Percentiles rank a stretch among this genome's conserved stretches.
Conservation (phyloP, 129 eudicot genomes). For the Smallanthus sonchifolius region DNA sequence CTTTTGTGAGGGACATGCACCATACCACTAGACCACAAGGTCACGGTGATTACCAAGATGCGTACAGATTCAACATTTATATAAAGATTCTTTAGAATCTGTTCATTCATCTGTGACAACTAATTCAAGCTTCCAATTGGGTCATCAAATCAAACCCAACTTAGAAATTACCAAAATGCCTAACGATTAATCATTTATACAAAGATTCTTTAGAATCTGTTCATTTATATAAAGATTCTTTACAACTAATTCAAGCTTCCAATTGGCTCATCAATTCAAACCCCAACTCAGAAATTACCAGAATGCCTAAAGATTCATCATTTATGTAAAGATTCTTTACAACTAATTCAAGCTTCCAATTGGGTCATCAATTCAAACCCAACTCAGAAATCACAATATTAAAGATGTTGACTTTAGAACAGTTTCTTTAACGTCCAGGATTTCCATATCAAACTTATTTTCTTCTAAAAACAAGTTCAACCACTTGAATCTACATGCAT, state of each 20-base stretch:
- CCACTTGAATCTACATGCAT: not conserved
- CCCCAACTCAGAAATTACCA: not conserved
- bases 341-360: not conserved
- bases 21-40: no score
- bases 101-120: not conserved
- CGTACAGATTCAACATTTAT: not conserved
- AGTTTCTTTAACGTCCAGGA: not conserved
- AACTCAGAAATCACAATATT: not conserved
- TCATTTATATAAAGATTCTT: not conserved
- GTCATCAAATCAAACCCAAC: not conserved
- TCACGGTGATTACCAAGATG: no score
- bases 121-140: conserved; percentile 4
- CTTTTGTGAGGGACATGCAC: no score
- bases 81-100: not conserved
- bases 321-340: not conserved
- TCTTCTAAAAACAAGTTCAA: not conserved
- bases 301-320: not conserved
- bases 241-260: not conserved
- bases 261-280: not conserved
- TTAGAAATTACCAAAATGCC: not conserved
- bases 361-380: not conserved
- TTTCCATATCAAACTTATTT: not conserved
- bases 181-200: not conserved
- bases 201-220: not conserved
- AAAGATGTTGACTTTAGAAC: conserved; percentile 25